A percentile compares a stretch with the other conserved stretches of the same genome.
Conservation (phyloP, 768 basidiomycete genomes). For the Boletus reticulatus region DNA sequence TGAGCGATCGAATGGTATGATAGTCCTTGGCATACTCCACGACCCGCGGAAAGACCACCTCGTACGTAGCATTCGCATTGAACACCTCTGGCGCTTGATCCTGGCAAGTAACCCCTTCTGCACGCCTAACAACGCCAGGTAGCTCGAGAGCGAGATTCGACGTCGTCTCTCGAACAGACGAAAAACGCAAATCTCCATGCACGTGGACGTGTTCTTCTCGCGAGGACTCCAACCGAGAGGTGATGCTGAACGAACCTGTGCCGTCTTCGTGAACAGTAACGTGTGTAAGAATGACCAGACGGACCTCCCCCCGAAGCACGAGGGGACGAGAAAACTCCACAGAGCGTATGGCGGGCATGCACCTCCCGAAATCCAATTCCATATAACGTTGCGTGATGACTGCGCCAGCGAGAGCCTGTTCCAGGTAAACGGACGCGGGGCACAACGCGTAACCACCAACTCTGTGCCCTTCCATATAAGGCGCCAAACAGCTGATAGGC, state of each 20-base stretch:
- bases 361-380: constrained; percentile 31
- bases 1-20: constrained; percentile 55
- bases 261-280: constrained; percentile 37
- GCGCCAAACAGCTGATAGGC: constrained; percentile 42
- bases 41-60: constrained; percentile 65
- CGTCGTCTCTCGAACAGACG: constrained; percentile 28
- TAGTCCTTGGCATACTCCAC: constrained; percentile 61
- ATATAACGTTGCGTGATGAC: constrained; percentile 35
- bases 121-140: constrained; percentile 35
- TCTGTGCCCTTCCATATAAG: constrained; percentile 53
- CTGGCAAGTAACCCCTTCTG: constrained; percentile 29
- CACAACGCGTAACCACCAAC: constrained; percentile 57
- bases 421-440: constrained; percentile 65
- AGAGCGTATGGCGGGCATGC: constrained; percentile 38
- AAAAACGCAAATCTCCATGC: constrained; percentile 45
- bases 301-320: constrained; percentile 38
- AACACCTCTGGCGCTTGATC: constrained; percentile 43
- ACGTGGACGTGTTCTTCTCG: constrained; percentile 40
- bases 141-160: constrained; percentile 39
- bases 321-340: constrained; percentile 55
- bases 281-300: constrained; percentile 36
- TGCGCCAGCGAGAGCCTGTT: constrained; percentile 50
- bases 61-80: constrained; percentile 55
- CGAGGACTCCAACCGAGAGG: constrained; percentile 36
- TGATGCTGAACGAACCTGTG: constrained; percentile 44